These are phyloP conservation scores for Oryza meyeriana DNA, from an alignment of 176 grass and related monocot genomes.

Conservation along the genomic window DNA sequence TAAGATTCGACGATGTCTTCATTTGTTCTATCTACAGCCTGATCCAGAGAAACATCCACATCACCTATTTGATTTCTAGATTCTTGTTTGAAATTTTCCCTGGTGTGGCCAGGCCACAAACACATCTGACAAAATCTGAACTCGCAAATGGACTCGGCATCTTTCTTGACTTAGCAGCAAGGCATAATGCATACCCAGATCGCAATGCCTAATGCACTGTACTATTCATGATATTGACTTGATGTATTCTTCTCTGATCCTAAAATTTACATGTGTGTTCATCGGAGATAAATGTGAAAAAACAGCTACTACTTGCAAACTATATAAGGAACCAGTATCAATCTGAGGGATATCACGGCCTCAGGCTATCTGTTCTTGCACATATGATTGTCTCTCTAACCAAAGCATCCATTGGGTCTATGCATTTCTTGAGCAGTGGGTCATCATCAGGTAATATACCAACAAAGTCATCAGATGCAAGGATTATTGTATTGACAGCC, in stretches of 20 bases:
- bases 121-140: constrained; percentile 1
- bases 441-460: constrained; percentile 71
- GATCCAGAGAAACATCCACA: constrained; percentile 38
- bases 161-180: constrained; percentile 26
- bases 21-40: constrained; percentile 47
- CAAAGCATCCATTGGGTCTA: constrained; percentile 73
- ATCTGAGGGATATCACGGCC: constrained; percentile 2
- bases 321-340: not conserved
- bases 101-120: constrained; percentile 16
- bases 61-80: constrained; percentile 33
- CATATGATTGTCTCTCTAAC: constrained; percentile 41
- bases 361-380: constrained; percentile 18
- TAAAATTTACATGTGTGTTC: constrained; percentile 30
- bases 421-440: constrained; percentile 59
- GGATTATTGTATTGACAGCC: constrained; percentile 63
- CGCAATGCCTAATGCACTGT: not conserved
- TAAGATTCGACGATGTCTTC: constrained; percentile 39
- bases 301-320: constrained; percentile 10
- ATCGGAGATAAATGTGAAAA: constrained; percentile 1
- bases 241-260: constrained; percentile 12
- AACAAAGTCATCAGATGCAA: constrained; percentile 64
- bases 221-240: not conserved
- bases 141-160: constrained; percentile 8
- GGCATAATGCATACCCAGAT: not conserved
- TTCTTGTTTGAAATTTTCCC: constrained; percentile 16